phyloP scores from a whole-genome alignment of 441 rosid species.

The Populus tomentosa region DNA sequence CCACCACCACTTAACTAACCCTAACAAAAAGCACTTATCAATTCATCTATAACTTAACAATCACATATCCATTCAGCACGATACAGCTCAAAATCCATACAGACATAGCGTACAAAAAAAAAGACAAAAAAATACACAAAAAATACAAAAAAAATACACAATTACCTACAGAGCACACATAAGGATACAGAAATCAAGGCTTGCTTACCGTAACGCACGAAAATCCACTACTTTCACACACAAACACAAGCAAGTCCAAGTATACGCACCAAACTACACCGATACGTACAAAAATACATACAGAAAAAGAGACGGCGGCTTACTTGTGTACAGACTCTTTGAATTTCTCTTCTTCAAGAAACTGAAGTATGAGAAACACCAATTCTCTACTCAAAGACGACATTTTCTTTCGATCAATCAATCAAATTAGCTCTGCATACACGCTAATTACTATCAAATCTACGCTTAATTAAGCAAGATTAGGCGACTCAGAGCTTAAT shows the following conservation, averaged over 20 bases:
- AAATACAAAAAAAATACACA: not conserved
- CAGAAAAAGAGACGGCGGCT: not conserved
- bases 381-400: constrained; percentile 80
- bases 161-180: not conserved
- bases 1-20: not conserved
- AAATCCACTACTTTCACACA: not conserved
- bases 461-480: constrained; percentile 10
- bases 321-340: constrained; percentile 86
- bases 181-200: not conserved
- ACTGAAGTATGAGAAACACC: constrained; percentile 90
- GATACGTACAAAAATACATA: not conserved
- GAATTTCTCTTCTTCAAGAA: constrained; percentile 88
- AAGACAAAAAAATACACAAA: not conserved
- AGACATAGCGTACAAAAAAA: not conserved
- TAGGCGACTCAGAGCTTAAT: constrained; percentile 16
- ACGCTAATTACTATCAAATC: not conserved
- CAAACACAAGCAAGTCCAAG: not conserved
- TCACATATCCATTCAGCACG: not conserved
- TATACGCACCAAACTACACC: too few species aligned
- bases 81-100: not conserved
- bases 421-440: constrained; percentile 7
- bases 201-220: constrained; percentile 39
- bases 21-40: not conserved
- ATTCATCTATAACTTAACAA: not conserved
- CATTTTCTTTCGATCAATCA: constrained; percentile 27